phyloP scores from a whole-genome alignment of 371 early-diverging fungal genomes.

The Phascolomyces articulosus region DNA sequence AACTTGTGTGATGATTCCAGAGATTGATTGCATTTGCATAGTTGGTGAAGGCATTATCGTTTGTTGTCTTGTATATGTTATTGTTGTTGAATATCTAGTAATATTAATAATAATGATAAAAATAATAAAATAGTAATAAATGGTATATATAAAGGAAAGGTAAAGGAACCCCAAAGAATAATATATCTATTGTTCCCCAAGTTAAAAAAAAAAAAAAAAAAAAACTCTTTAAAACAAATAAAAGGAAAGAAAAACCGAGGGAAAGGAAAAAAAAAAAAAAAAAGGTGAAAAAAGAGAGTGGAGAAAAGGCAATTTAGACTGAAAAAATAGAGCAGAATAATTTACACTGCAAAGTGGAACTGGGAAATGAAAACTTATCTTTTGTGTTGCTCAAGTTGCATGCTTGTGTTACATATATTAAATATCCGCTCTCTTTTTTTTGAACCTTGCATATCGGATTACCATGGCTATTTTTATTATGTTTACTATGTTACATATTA shows the following conservation, averaged over 20 bases:
- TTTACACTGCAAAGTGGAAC: neutral
- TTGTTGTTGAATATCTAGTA: too few relatives aligned
- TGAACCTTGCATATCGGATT: too few relatives aligned
- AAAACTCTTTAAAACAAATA: too few relatives aligned
- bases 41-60: conserved; percentile 17
- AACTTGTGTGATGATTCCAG: conserved; percentile 67
- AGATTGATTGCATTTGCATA: conserved; percentile 55
- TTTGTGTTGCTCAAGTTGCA: conserved; percentile 1
- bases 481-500: too few relatives aligned
- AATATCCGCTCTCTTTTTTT: neutral
- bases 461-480: too few relatives aligned
- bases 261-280: too few relatives aligned
- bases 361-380: neutral
- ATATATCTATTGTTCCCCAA: too few relatives aligned
- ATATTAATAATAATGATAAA: too few relatives aligned
- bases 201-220: neutral
- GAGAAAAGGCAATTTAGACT: neutral
- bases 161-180: too few relatives aligned
- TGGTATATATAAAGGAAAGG: neutral
- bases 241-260: neutral
- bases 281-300: neutral
- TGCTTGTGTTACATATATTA: neutral
- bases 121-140: too few relatives aligned
- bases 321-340: neutral
- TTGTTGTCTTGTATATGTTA: neutral